Base-by-base conservation (phyloP, 139 green algal genomes). In the Asterochloris sp. region DNA sequence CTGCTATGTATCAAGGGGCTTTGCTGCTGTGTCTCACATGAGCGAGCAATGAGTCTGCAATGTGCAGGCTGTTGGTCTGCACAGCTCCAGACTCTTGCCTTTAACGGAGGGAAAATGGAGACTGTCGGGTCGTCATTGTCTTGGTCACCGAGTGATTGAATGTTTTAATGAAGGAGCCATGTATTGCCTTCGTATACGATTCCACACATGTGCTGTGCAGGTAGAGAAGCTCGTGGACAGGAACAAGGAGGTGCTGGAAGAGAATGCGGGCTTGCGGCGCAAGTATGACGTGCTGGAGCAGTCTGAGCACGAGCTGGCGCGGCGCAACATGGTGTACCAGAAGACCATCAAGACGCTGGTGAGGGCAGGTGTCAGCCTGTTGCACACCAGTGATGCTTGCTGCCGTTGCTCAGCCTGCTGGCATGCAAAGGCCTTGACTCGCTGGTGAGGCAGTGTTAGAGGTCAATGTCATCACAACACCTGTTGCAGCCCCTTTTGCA, bases 231-330 rank as follows among this genome's bases (percentile, higher is more conserved):
- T 95, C 79, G 78, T 94, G 81, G 78, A 83, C 60, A 88, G 88
- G 76, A 91, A 90, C 76, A 21, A 76, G 61, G 62, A 69, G 21
- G 76, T 92, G 69, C 73, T 84, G 29, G 66, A 83, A 15, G 88
- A 95, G 73, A 89, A 90, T 63, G 85, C 80, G n/a, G 88, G 93
- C 67, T 74, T 97, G 80, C 74, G 85, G 64, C 85, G 89, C 60
- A 78, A 91, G 79, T 80, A 93, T 54, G 84, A 84, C 54, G 82
- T 97, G 23, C 78, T 75, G 69, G 88, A 89, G 73, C 89, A 93
- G 79, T 94, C 90, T 63, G 88, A 96, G 86, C 86, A 89, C 75
- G 91, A 94, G 85, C 86, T 95, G 68, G 90, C 87, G 8, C 85
- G 87, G 77, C 88, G 91, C 68, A 93, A 88, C 78, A 71, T 89